Conservation (phyloP, 768 basidiomycete genomes). For the Punctularia strigosozonata region DNA sequence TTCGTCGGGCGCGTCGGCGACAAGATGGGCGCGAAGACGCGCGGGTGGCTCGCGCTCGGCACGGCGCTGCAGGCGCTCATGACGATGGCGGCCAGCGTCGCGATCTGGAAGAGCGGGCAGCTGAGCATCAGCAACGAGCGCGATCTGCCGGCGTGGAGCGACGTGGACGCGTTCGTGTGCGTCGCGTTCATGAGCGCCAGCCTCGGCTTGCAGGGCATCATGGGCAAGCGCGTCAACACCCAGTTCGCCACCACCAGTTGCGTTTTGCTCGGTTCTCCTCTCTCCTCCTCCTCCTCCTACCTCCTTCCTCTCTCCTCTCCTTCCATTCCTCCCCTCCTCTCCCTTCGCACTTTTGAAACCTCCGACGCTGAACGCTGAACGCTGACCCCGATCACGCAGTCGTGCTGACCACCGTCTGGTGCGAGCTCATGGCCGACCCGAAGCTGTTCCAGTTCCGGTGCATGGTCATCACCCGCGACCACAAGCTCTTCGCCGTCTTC, state of each 20-base stretch:
- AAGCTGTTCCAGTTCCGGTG: constrained; percentile 48
- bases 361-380: too few species aligned
- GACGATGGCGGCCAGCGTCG: constrained; percentile 60
- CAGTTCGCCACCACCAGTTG: constrained; percentile 72
- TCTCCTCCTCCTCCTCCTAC: too few species aligned
- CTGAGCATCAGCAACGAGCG: constrained; percentile 39
- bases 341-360: too few species aligned
- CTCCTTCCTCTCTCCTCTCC: too few species aligned
- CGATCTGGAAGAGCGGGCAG: constrained; percentile 61
- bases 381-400: too few species aligned
- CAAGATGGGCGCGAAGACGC: constrained; percentile 57
- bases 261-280: too few species aligned
- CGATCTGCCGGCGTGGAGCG: constrained; percentile 61
- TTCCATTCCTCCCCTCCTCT: too few species aligned
- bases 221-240: constrained; percentile 70
- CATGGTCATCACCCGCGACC: constrained; percentile 50
- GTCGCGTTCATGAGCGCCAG: constrained; percentile 71
- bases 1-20: constrained; percentile 76
- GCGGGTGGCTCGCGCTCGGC: constrained; percentile 61
- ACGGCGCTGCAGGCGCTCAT: constrained; percentile 67
- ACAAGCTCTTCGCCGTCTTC: constrained; percentile 53
- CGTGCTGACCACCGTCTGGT: constrained; percentile 82
- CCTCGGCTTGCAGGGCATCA: constrained; percentile 78
- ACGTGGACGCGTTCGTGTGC: constrained; percentile 51
- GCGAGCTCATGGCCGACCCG: constrained; percentile 78